phyloP scores from a whole-genome alignment of 2,329 filamentous ascomycete genomes.

The Fusarium irregulare region DNA sequence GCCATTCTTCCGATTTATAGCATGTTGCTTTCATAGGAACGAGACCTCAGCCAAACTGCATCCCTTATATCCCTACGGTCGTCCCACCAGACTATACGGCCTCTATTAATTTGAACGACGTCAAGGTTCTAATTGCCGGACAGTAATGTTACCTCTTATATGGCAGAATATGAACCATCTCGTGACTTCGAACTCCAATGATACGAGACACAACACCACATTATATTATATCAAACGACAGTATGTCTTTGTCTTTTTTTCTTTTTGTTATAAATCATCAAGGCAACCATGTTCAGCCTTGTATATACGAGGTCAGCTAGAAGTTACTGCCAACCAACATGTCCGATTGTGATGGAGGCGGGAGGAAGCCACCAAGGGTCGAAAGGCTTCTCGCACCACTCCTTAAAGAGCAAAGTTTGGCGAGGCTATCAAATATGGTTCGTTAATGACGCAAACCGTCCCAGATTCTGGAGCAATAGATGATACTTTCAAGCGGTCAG shows the following conservation, averaged over 20 bases:
- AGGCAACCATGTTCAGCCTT: neutral
- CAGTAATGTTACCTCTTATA: neutral
- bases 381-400: slow-evolving; percentile 22
- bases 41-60: neutral
- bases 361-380: slow-evolving; percentile 10
- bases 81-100: too few relatives aligned
- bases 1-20: neutral
- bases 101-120: neutral
- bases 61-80: too few relatives aligned
- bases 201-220: neutral
- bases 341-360: slow-evolving; percentile 18
- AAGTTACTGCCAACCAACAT: neutral
- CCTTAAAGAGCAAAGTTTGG: neutral
- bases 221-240: neutral
- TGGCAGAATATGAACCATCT: neutral
- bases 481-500: slow-evolving; percentile 2
- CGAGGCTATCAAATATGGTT: neutral
- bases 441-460: neutral
- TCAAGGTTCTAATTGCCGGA: neutral
- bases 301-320: neutral
- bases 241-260: neutral
- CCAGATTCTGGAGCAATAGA: slow-evolving; percentile 19
- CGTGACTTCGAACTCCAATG: neutral
- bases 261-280: neutral
- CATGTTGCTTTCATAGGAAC: neutral